Evolutionary conservation across 2,329 filamentous ascomycete species (phyloP), one percentile per base, ranked within the genome.

Genomic region (Aspergillus sp.): DNA sequence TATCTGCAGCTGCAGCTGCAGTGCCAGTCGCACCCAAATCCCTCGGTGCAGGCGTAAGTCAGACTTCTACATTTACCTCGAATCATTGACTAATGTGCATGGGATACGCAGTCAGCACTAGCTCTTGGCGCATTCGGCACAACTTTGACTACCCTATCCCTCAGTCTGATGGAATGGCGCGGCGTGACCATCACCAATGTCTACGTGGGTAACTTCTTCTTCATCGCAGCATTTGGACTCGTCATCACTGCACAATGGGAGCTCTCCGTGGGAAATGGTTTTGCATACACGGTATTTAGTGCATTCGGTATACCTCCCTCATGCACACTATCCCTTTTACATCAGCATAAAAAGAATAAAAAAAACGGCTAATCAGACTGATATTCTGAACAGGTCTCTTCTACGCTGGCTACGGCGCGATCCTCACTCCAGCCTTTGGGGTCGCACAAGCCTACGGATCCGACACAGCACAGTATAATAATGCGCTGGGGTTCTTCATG

Each of bases 191-290:
- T 76, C 2, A 78, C 76, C 1, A 85, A 84, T 56, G 81, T 82
- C 2, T 85, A 80, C 63, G 78, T 86, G 38, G 83, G 77, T 4
- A 83, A 85, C 62, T 83, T 85, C 72, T 85, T 84, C 72, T 84
- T 84, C 61, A 72, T 79, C 3, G 77, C 77, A 3, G 82, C 79
- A 0, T 77, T 85, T 54, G 83, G 82, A 0, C 76, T 86, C 62
- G 74, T 86, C 0, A 73, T 86, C 1, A 81, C 82, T 0, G 84
- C 84, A 5, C 82, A 85, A 64, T 86, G 83, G 83, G 82, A 85
- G 65, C 68, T 85, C 0, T 78, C 81, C 0, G 72, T 79, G 10
- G 83, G 83, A 0, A 85, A 85, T 55, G 80, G 79, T 0, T 84
- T 84, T 58, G 77, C 77, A 0, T 85, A 86, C 58, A 85, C 82